phyloP scores from a whole-genome alignment of 2,329 filamentous ascomycete genomes.

The Talaromyces pinophilus region DNA sequence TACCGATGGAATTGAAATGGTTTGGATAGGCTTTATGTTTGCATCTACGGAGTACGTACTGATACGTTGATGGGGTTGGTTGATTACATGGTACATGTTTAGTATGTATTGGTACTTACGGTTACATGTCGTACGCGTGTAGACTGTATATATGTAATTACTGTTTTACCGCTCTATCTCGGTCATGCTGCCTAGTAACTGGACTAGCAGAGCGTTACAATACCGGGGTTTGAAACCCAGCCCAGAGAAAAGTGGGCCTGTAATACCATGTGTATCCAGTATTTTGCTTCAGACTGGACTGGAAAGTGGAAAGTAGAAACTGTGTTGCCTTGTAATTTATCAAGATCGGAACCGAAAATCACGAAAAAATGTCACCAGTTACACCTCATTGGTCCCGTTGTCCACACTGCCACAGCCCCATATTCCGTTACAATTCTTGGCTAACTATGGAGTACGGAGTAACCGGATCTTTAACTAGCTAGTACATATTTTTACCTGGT shows the following conservation, averaged over 20 bases:
- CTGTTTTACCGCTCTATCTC: neutral
- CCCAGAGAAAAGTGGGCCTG: neutral
- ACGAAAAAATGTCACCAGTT: neutral
- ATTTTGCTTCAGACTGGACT: neutral
- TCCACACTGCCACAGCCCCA: neutral
- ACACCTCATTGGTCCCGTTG: neutral
- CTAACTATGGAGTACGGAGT: neutral
- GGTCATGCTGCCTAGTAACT: neutral
- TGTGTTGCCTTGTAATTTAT: neutral
- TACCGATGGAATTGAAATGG: neutral
- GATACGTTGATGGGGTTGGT: neutral
- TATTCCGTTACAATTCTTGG: neutral
- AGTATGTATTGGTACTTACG: neutral
- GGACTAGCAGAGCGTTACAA: neutral
- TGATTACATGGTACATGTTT: neutral
- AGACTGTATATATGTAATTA: neutral
- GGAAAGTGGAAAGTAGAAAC: neutral
- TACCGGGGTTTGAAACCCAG: constrained; percentile 1
- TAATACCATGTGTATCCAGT: neutral
- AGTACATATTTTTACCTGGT: neutral
- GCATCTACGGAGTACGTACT: no score
- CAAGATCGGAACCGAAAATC: neutral
- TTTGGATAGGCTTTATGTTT: neutral
- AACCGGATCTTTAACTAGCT: neutral
- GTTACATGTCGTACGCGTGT: neutral